These are phyloP conservation scores for Scheffersomyces ergatensis DNA, from an alignment of 805 yeast genomes.

Conservation along the genomic window DNA sequence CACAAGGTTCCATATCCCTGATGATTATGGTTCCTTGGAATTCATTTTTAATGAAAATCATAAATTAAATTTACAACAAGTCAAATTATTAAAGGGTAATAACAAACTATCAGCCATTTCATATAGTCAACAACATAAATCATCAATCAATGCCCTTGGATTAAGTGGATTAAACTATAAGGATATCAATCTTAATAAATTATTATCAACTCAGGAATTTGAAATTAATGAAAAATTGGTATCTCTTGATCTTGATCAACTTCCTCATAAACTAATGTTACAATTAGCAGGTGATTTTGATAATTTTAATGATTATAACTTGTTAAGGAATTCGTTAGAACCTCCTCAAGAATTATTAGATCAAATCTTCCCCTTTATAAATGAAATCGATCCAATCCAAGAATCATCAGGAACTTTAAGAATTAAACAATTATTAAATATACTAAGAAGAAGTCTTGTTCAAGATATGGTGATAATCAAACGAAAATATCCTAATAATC, in stretches of 20 bases:
- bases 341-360: constrained; percentile 23
- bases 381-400: constrained; percentile 6
- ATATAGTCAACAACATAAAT: constrained; percentile 25
- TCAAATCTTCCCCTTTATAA: constrained; percentile 28
- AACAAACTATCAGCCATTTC: constrained; percentile 19
- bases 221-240: constrained; percentile 9
- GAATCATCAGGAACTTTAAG: constrained; percentile 9
- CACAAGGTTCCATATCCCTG: constrained; percentile 25
- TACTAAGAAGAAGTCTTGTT: constrained; percentile 19
- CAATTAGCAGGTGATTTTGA: constrained; percentile 21
- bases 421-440: constrained; percentile 12
- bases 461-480: constrained; percentile 30
- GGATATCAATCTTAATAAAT: constrained; percentile 16
- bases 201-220: constrained; percentile 14
- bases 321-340: constrained; percentile 15
- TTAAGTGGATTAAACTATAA: constrained; percentile 15
- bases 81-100: constrained; percentile 22
- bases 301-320: constrained; percentile 12
- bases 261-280: constrained; percentile 12
- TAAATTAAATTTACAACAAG: constrained; percentile 11
- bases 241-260: constrained; percentile 6
- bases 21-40: constrained; percentile 12
- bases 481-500: constrained; percentile 18
- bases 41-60: constrained; percentile 4
- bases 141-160: constrained; percentile 17